Evolutionary conservation across 2,329 filamentous ascomycete genomes (phyloP).

Genomic region (Fusarium burgessii): DNA sequence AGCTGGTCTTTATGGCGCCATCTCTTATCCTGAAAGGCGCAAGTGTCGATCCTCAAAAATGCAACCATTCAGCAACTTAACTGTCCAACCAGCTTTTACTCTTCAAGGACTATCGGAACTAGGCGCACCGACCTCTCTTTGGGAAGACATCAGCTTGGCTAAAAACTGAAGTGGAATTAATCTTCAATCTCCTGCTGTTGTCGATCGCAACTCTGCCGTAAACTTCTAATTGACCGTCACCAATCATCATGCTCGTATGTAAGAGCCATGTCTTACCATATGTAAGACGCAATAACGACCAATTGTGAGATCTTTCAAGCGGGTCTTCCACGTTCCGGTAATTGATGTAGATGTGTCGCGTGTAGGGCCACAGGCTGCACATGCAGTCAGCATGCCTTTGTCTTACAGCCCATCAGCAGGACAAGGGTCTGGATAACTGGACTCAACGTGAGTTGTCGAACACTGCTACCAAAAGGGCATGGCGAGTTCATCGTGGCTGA

Average conservation of each 20-base stretch:
- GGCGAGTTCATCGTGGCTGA: neutral
- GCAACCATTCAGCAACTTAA: constrained; percentile 13
- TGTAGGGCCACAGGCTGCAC: neutral
- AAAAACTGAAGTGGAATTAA: neutral
- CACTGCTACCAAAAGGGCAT: neutral
- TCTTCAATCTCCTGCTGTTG: constrained; percentile 5
- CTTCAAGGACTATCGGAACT: constrained; percentile 25
- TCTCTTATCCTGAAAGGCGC: constrained; percentile 30
- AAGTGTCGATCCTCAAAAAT: constrained; percentile 37
- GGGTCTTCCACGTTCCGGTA: constrained; percentile 24
- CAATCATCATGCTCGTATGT: constrained; percentile 1
- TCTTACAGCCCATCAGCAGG: constrained; percentile 1
- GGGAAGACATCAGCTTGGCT: constrained; percentile 14
- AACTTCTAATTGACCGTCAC: neutral
- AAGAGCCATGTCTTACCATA: neutral
- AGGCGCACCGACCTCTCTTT: constrained; percentile 6
- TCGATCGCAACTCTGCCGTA: constrained; percentile 17
- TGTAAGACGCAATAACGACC: constrained; percentile 17
- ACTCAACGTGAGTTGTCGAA: neutral
- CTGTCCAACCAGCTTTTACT: constrained; percentile 23
- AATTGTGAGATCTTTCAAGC: constrained; percentile 3
- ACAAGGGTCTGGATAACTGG: neutral
- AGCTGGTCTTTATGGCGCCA: constrained; percentile 35
- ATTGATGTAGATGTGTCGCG: neutral
- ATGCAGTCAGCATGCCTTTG: constrained; percentile 19